phyloP scores from a whole-genome alignment of 768 basidiomycete genomes.

The Russula earlei region DNA sequence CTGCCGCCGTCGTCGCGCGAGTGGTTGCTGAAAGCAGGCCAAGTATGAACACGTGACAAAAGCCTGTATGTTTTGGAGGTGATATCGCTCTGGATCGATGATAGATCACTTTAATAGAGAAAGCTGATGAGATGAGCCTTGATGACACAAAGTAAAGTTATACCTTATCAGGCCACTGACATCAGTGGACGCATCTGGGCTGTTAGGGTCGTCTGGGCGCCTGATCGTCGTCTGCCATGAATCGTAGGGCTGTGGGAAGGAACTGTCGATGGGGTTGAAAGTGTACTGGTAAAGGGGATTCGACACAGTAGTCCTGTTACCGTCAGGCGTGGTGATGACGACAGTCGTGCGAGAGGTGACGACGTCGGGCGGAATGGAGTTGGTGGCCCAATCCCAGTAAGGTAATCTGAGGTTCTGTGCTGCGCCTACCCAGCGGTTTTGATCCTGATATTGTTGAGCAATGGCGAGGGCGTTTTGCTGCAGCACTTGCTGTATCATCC shows the following conservation, averaged over 20 bases:
- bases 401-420: conserved; percentile 32
- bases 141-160: background rate
- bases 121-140: background rate
- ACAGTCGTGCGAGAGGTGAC: conserved; percentile 29
- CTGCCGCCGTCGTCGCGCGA: too few relatives aligned
- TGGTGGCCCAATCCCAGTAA: conserved; percentile 43
- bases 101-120: background rate
- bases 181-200: too few relatives aligned
- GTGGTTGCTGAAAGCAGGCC: too few relatives aligned
- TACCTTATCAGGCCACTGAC: conserved; percentile 26
- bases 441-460: conserved; percentile 30
- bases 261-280: conserved; percentile 26
- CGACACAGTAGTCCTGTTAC: conserved; percentile 23
- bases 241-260: background rate
- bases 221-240: conserved; percentile 6
- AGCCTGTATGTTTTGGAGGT: conserved; percentile 24
- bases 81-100: background rate
- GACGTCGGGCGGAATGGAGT: conserved; percentile 28
- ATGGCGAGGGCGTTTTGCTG: conserved; percentile 32
- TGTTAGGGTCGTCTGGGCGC: background rate
- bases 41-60: conserved; percentile 28
- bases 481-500: conserved; percentile 35
- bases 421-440: conserved; percentile 25
- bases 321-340: conserved; percentile 27
- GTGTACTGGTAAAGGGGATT: conserved; percentile 30